Percentiles rank a stretch among this genome's conserved stretches.
phyloP scores from a whole-genome alignment of 1,284 basidiomycete species.

The Anthracocystis panici-leucophaei region DNA sequence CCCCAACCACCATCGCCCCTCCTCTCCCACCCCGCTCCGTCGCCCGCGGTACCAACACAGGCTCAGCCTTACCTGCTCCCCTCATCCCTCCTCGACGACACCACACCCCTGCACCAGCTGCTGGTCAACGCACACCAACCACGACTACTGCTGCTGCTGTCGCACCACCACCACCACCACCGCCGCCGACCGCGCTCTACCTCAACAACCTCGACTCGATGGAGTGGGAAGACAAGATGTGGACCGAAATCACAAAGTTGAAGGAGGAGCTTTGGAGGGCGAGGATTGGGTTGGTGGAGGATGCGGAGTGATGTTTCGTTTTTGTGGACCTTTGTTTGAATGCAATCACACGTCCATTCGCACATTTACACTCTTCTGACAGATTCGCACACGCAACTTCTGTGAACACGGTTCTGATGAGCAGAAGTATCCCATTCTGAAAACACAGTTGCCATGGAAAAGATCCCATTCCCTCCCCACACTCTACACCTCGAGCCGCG shows the following conservation, averaged over 20 bases:
- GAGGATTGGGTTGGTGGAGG: slow-evolving; percentile 43
- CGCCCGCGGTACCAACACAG: slow-evolving; percentile 18
- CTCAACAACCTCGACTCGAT: slow-evolving; percentile 36
- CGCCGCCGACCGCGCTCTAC: slow-evolving; percentile 21
- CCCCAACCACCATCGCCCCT: slow-evolving; percentile 13
- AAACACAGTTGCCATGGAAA: too few relatives aligned
- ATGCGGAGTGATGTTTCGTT: background rate
- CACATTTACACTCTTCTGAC: background rate
- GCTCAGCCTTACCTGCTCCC: slow-evolving; percentile 21
- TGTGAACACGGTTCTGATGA: background rate
- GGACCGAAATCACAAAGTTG: slow-evolving; percentile 59
- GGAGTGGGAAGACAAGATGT: slow-evolving; percentile 64
- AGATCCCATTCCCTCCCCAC: background rate
- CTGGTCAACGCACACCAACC: background rate
- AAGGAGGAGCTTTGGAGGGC: slow-evolving; percentile 62
- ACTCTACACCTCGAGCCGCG: slow-evolving; percentile 11
- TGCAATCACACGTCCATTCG: background rate
- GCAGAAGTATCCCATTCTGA: background rate
- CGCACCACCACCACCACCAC: slow-evolving; percentile 7
- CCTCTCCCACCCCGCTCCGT: slow-evolving; percentile 35
- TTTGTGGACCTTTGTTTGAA: background rate
- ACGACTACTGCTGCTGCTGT: slow-evolving; percentile 5
- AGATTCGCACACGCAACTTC: background rate
- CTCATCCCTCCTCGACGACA: slow-evolving; percentile 36
- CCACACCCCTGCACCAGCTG: slow-evolving; percentile 1